phyloP scores from a whole-genome alignment of 2,329 filamentous ascomycete genomes.

The Thelonectria discophora region DNA sequence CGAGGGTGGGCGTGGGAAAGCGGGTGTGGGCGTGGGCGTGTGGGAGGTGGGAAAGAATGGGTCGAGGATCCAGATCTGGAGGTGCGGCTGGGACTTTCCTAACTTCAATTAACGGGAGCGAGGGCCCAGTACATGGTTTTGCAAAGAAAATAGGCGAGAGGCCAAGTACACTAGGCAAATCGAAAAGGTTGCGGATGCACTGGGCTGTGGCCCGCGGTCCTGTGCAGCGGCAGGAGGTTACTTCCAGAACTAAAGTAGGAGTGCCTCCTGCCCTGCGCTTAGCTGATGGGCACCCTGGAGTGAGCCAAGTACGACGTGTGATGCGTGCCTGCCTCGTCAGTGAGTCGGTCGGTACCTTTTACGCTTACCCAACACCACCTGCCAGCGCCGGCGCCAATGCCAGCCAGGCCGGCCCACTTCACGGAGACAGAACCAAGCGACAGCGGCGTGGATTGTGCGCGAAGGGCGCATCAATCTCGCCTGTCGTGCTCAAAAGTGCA shows the following conservation, averaged over 20 bases:
- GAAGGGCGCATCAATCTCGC: background rate
- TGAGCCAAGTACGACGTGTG: constrained; percentile 31
- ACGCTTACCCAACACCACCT: constrained; percentile 11
- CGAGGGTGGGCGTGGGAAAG: constrained; percentile 23
- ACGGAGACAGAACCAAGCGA: constrained; percentile 21
- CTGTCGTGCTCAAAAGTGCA: background rate
- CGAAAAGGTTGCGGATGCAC: background rate
- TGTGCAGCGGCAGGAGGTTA: constrained; percentile 37
- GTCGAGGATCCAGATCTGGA: constrained; percentile 43
- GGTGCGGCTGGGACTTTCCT: constrained; percentile 34
- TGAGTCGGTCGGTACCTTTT: constrained; percentile 13
- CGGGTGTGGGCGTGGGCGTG: constrained; percentile 41
- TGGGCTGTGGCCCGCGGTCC: constrained; percentile 9
- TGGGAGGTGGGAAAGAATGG: constrained; percentile 43
- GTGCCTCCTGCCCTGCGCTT: constrained; percentile 15
- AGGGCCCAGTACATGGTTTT: constrained; percentile 3
- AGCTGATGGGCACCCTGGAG: constrained; percentile 22
- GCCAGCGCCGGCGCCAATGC: constrained; percentile 21
- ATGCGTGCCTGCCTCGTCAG: constrained; percentile 17
- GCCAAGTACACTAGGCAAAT: background rate
- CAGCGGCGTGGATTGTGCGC: constrained; percentile 14
- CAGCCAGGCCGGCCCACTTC: constrained; percentile 19
- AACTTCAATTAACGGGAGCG: background rate
- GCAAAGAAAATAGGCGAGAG: background rate
- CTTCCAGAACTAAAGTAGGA: constrained; percentile 28